These are phyloP conservation scores for Trichothecium sympodiale DNA, from an alignment of 2,329 filamentous ascomycete genomes.

Conservation along the genomic window DNA sequence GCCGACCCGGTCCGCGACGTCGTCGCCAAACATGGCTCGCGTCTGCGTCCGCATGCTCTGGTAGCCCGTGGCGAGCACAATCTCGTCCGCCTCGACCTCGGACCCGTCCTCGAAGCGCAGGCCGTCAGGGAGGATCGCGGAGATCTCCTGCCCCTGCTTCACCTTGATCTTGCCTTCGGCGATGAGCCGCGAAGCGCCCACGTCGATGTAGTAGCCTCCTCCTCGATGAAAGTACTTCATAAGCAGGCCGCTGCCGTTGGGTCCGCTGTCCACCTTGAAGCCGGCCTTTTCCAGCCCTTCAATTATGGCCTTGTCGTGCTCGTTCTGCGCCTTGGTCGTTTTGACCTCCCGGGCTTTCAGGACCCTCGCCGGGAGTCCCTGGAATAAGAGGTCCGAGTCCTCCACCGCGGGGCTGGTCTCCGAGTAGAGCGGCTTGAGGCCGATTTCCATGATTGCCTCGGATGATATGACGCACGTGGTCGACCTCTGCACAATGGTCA, in stretches of 20 bases:
- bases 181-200: slow-evolving; percentile 52
- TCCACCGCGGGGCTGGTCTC: slow-evolving; percentile 49
- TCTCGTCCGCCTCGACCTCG: slow-evolving; percentile 1
- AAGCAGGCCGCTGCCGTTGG: slow-evolving; percentile 43
- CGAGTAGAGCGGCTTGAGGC: slow-evolving; percentile 37
- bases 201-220: slow-evolving; percentile 61
- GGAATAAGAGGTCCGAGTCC: slow-evolving; percentile 51
- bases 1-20: slow-evolving; percentile 20
- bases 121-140: slow-evolving; percentile 2
- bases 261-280: slow-evolving; percentile 48
- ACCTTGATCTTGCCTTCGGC: slow-evolving; percentile 31
- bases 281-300: slow-evolving; percentile 41
- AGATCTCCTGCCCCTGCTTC: slow-evolving; percentile 3
- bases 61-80: slow-evolving; percentile 6
- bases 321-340: slow-evolving; percentile 2
- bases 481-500: slow-evolving; percentile 60
- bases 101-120: slow-evolving; percentile 5
- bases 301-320: slow-evolving; percentile 25
- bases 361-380: slow-evolving; percentile 34
- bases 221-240: slow-evolving; percentile 54
- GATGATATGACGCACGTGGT: slow-evolving; percentile 53
- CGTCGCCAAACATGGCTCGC: slow-evolving; percentile 3
- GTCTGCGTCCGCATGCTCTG: slow-evolving; percentile 4
- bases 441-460: slow-evolving; percentile 36
- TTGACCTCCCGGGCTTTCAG: background rate